phyloP scores from a whole-genome alignment of 2,329 filamentous ascomycete genomes.

The Hypomyces rosellus region DNA sequence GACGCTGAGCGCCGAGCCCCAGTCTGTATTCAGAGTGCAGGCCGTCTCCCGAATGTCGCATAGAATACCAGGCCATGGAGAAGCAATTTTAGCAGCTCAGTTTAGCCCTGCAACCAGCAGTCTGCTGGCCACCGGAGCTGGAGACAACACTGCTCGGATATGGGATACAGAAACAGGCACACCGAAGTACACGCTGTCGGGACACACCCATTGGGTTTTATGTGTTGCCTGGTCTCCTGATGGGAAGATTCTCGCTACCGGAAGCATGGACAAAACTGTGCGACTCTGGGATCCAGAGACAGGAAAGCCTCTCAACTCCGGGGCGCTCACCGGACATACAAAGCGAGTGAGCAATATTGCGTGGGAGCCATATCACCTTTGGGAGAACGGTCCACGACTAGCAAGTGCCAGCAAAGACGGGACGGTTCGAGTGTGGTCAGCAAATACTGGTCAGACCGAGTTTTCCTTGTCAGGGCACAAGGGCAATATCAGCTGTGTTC shows the following conservation, averaged over 20 bases:
- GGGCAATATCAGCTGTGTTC: conserved; percentile 80
- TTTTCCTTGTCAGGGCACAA: conserved; percentile 84
- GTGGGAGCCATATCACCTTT: conserved; percentile 91
- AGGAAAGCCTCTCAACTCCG: conserved; percentile 61
- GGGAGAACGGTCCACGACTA: conserved; percentile 66
- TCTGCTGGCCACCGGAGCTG: conserved; percentile 78
- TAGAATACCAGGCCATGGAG: conserved; percentile 82
- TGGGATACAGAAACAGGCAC: conserved; percentile 96
- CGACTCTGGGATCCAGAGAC: conserved; percentile 81
- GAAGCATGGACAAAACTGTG: conserved; percentile 90
- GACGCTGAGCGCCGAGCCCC: conserved; percentile 61
- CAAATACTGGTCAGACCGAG: conserved; percentile 70
- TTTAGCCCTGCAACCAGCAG: conserved; percentile 77
- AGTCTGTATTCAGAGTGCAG: conserved; percentile 90
- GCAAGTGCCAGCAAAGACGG: conserved; percentile 86
- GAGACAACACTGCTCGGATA: conserved; percentile 84
- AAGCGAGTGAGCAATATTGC: conserved; percentile 84
- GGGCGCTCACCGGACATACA: conserved; percentile 69
- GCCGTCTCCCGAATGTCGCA: conserved; percentile 86
- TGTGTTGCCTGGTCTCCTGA: conserved; percentile 85
- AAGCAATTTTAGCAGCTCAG: conserved; percentile 78
- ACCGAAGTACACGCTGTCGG: conserved; percentile 75
- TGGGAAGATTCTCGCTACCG: conserved; percentile 73
- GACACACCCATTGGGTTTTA: conserved; percentile 85
- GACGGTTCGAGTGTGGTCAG: conserved; percentile 82